phyloP scores from a whole-genome alignment of 1,139 yeast species.

The Suhomyces wounanorum region DNA sequence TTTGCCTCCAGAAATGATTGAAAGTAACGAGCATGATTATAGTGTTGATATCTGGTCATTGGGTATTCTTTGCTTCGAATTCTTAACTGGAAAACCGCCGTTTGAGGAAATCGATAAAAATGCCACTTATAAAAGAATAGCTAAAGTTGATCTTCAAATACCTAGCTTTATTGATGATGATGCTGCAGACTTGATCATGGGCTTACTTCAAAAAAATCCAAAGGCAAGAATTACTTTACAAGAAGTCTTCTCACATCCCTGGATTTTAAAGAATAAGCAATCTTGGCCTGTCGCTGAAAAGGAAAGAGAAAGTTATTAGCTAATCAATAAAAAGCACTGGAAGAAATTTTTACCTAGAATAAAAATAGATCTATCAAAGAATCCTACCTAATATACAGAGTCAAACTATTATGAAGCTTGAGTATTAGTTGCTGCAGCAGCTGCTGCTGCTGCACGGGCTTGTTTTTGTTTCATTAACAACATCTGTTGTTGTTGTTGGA shows the following conservation, averaged over 20 bases:
- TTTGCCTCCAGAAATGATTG: conserved; percentile 94
- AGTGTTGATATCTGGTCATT: conserved; percentile 91
- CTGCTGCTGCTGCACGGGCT: conserved; percentile 30
- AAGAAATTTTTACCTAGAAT: background rate
- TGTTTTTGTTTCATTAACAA: conserved; percentile 31
- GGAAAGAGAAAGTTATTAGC: background rate
- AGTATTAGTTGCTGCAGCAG: conserved; percentile 31
- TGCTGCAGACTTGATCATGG: conserved; percentile 72
- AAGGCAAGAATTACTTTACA: conserved; percentile 59
- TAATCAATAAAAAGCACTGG: background rate
- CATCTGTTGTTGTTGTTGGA: conserved; percentile 45
- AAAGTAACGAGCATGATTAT: conserved; percentile 74
- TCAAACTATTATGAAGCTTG: conserved; percentile 17
- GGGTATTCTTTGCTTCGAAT: conserved; percentile 84
- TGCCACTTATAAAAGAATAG: conserved; percentile 78
- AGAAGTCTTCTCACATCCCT: conserved; percentile 73
- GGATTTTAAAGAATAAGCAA: conserved; percentile 70
- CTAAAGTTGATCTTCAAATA: conserved; percentile 69
- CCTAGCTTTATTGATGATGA: conserved; percentile 72
- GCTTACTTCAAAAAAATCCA: conserved; percentile 67
- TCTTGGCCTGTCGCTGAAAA: conserved; percentile 33
- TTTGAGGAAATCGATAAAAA: conserved; percentile 79
- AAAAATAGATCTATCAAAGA: conserved; percentile 7
- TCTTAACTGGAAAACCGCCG: conserved; percentile 87
- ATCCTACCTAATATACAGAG: conserved; percentile 12